Base-by-base conservation (phyloP, 805 yeast genomes). In the Huiozyma naganishii region DNA sequence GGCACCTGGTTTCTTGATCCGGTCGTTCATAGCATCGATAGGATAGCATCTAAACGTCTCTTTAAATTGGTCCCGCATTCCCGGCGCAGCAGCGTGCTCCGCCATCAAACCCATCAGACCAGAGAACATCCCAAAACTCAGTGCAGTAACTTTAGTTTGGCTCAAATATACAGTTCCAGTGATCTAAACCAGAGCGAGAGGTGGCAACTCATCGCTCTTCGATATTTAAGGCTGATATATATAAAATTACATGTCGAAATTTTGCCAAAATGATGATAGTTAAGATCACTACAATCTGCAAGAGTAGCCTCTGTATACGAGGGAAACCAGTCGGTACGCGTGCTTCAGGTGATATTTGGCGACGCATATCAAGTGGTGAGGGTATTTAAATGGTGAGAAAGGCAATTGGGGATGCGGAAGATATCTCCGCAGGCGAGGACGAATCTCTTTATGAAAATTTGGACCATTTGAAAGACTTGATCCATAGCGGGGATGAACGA, bases 11-110 rank as follows among this genome's bases (percentile, higher is more conserved):
- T 83, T 75, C 48, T 88, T 64, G 47, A 72, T 71, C 53, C 72
- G 54, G 59, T 80, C 95, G 10, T 88, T 81, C 94, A 90, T 84
- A 87, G 84, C 84, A 1, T 83, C 72, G 30, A 90, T 76, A 2
- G 98, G 97, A 61, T 88, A 92, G 58, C 95, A 83, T 56, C 99
- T 74, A 68, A 86, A 92, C 62, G 75, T 84, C 50, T 88, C 96
- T 53, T 84, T 88, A 65, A 88, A 92, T 34, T 55, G 60, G 45
- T 67, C 71, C n/a, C 71, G 65, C 61, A 47, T 17, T 4, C 23
- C 23, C 23, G 23, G 23, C 23, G 23, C 23, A 17, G 23, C 23
- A 59, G 64, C 1, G 17, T 34, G 2, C 23, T 17, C 23, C 23
- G 23, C 23, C 23, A 17, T 17, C 23, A 17, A 27, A 9, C 23